These are phyloP conservation scores for Aplosporella prunicola DNA, from an alignment of 2,329 filamentous ascomycete species.

Conservation along the genomic window DNA sequence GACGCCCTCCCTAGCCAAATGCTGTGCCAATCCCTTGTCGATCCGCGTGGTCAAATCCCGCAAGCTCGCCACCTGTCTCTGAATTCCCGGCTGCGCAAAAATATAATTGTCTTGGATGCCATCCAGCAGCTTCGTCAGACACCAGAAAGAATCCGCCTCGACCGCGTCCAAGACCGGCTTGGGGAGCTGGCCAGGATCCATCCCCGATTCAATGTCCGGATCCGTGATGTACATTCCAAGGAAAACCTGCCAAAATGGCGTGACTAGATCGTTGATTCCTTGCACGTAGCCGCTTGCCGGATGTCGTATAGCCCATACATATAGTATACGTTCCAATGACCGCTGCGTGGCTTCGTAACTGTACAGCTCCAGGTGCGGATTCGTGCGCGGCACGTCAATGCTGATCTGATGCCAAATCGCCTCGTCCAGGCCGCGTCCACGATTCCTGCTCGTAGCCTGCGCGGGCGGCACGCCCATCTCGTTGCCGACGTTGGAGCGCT, in stretches of 20 bases:
- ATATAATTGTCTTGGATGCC: conserved; percentile 99
- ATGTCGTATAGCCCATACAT: conserved; percentile 95
- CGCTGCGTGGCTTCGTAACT: conserved; percentile 92
- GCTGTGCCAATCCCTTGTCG: conserved; percentile 72
- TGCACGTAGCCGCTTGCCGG: conserved; percentile 97
- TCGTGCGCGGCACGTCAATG: conserved; percentile 93
- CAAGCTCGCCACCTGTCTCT: conserved; percentile 80
- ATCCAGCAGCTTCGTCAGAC: conserved; percentile 92
- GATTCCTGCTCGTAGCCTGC: conserved; percentile 42
- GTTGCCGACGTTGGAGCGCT: conserved; percentile 47
- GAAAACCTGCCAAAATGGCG: conserved; percentile 97
- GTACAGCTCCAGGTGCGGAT: conserved; percentile 91
- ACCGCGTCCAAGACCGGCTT: conserved; percentile 88
- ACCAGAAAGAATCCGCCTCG: conserved; percentile 98
- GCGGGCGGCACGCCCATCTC: conserved; percentile 29
- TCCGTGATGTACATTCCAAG: conserved; percentile 92
- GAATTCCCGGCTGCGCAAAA: conserved; percentile 91
- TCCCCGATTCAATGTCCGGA: conserved; percentile 79
- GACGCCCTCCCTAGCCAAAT: conserved; percentile 81
- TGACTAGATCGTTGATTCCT: conserved; percentile 96
- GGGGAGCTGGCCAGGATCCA: conserved; percentile 93
- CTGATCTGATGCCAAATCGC: conserved; percentile 99
- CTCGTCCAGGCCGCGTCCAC: conserved; percentile 76
- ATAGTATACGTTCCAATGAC: conserved; percentile 87
- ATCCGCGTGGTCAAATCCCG: conserved; percentile 87